Evolutionary conservation across 345 rosid genomes (phyloP).

Genomic region (Gossypium rotundifolium): DNA sequence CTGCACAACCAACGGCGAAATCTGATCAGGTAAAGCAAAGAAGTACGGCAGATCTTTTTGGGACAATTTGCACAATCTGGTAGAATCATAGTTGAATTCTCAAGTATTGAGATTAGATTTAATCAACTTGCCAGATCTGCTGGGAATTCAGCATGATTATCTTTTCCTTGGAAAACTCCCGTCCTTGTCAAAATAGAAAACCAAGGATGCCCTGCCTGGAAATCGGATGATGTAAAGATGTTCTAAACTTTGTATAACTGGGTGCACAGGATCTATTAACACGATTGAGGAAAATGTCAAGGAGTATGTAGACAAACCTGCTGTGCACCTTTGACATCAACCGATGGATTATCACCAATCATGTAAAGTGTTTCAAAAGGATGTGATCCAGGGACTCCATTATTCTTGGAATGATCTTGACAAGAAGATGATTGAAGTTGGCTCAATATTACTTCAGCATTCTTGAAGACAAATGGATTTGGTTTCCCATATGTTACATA

Average conservation of each 20-base stretch:
- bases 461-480: slow-evolving; percentile 37
- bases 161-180: slow-evolving; percentile 34
- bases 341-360: slow-evolving; percentile 45
- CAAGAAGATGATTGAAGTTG: slow-evolving; percentile 21
- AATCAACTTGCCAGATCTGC: slow-evolving; percentile 36
- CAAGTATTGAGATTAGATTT: neutral
- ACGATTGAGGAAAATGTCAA: neutral
- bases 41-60: neutral
- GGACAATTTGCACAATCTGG: neutral
- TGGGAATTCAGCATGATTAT: slow-evolving; percentile 32
- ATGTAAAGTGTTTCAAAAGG: slow-evolving; percentile 34
- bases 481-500: slow-evolving; percentile 39
- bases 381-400: slow-evolving; percentile 6
- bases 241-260: neutral
- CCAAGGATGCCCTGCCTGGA: slow-evolving; percentile 46
- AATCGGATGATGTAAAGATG: neutral
- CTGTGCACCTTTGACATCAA: slow-evolving; percentile 42
- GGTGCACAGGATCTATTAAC: neutral
- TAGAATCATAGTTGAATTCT: neutral
- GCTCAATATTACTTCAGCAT: slow-evolving; percentile 32
- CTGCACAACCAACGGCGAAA: slow-evolving; percentile 13
- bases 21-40: neutral
- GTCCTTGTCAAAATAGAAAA: slow-evolving; percentile 46
- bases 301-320: slow-evolving; percentile 5
- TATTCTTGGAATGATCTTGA: slow-evolving; percentile 2